Percentiles rank a stretch among this genome's conserved stretches.
phyloP scores from a whole-genome alignment of 2,329 filamentous ascomycete species.

The Penicillium olsonii region DNA sequence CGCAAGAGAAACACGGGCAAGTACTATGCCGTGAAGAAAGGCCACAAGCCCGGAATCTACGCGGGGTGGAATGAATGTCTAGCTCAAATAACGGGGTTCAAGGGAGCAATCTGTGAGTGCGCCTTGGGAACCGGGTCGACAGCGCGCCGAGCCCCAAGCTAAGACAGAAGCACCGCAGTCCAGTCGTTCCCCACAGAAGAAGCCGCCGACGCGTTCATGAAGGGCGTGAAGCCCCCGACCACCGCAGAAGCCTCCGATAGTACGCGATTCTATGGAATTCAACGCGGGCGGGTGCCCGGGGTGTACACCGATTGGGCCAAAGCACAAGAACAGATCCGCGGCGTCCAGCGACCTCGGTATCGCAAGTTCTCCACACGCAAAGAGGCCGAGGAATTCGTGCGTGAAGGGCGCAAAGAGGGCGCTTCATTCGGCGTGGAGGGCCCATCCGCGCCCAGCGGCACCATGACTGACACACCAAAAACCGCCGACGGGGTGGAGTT shows the following conservation, averaged over 20 bases:
- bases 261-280: conserved; percentile 62
- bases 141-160: background rate
- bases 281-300: conserved; percentile 58
- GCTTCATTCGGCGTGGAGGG: conserved; percentile 36
- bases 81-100: conserved; percentile 61
- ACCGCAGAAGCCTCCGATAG: conserved; percentile 38
- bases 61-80: conserved; percentile 64
- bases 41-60: conserved; percentile 64
- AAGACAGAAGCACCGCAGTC: conserved; percentile 53
- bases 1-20: conserved; percentile 58
- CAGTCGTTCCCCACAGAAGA: conserved; percentile 74
- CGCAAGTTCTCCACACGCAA: conserved; percentile 67
- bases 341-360: conserved; percentile 67
- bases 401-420: conserved; percentile 34
- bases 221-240: conserved; percentile 55
- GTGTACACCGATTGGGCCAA: conserved; percentile 69
- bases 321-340: conserved; percentile 71
- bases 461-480: conserved; percentile 43
- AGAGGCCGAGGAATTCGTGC: conserved; percentile 79
- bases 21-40: conserved; percentile 65
- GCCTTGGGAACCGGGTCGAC: background rate
- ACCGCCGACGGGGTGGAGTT: conserved; percentile 47
- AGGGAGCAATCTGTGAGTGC: conserved; percentile 68
- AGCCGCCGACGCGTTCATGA: conserved; percentile 78
- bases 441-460: conserved; percentile 34